phyloP scores from a whole-genome alignment of 2,329 filamentous ascomycete species.

The Akanthomyces dipterigenus region DNA sequence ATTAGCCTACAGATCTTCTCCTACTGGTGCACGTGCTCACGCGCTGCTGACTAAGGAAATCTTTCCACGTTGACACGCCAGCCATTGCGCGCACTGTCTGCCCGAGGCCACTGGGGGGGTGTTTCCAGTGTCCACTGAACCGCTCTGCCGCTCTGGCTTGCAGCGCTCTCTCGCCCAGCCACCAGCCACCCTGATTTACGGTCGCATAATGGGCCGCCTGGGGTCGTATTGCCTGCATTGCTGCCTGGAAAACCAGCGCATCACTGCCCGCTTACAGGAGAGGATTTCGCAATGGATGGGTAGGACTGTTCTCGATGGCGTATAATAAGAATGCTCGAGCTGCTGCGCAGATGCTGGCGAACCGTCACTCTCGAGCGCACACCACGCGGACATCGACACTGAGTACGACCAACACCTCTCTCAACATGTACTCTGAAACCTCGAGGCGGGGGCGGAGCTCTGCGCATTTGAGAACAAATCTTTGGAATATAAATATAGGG shows the following conservation, averaged over 20 bases:
- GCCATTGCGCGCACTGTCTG: not conserved
- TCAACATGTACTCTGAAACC: not conserved
- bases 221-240: not conserved
- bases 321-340: conserved; percentile 7
- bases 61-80: not conserved
- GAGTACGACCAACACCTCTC: not conserved
- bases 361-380: not conserved
- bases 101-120: not conserved
- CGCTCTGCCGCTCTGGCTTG: not conserved
- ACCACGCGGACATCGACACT: not conserved
- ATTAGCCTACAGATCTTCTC: conserved; percentile 11
- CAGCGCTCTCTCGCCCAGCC: conserved; percentile 1
- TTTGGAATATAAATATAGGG: conserved; percentile 25
- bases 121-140: not conserved
- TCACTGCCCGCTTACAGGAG: not conserved
- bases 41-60: conserved; percentile 30
- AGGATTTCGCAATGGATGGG: not conserved
- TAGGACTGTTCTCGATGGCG: not conserved
- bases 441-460: not conserved
- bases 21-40: conserved; percentile 24
- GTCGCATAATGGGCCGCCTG: conserved; percentile 6
- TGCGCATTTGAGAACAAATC: not conserved
- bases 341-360: not conserved
- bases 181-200: conserved; percentile 6
- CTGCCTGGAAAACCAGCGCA: conserved; percentile 7